A percentile compares a stretch with the other conserved stretches of the same genome.
Evolutionary conservation across 1,284 basidiomycete species (phyloP).

Genomic region (Leccinum subspadiceum): DNA sequence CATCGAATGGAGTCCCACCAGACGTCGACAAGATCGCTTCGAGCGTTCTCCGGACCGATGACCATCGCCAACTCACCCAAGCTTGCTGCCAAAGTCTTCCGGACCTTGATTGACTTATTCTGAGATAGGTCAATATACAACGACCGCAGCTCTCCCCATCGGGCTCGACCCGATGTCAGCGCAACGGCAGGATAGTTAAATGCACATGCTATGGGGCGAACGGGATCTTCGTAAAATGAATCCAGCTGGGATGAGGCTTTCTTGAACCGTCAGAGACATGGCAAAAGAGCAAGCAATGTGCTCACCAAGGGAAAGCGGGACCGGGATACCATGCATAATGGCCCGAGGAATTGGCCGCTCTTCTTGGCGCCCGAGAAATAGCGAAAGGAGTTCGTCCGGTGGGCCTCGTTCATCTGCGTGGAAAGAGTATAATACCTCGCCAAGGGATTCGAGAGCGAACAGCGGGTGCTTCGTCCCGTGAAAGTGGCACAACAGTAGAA

Average conservation of each 20-base stretch:
- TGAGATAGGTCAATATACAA: conserved; percentile 68
- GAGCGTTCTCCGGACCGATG: conserved; percentile 69
- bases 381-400: conserved; percentile 75
- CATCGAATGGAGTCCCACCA: conserved; percentile 63
- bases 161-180: conserved; percentile 73
- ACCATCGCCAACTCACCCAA: conserved; percentile 89
- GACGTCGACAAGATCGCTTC: conserved; percentile 70
- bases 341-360: conserved; percentile 34
- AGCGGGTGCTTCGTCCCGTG: conserved; percentile 63
- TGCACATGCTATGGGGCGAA: conserved; percentile 84
- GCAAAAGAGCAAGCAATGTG: background rate
- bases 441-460: conserved; percentile 89
- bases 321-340: conserved; percentile 3
- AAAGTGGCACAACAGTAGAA: conserved; percentile 60
- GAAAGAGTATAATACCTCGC: conserved; percentile 91
- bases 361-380: conserved; percentile 68
- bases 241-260: conserved; percentile 35
- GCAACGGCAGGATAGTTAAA: conserved; percentile 95
- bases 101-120: conserved; percentile 61
- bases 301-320: conserved; percentile 21
- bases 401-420: conserved; percentile 66
- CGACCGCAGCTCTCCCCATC: conserved; percentile 78
- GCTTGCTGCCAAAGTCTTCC: conserved; percentile 80
- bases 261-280: conserved; percentile 12
- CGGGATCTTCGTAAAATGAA: conserved; percentile 53